Percentiles rank a stretch among this genome's conserved stretches.
Evolutionary conservation across 1,284 basidiomycete genomes (phyloP).

Genomic region (Moniliophthora roreri): DNA sequence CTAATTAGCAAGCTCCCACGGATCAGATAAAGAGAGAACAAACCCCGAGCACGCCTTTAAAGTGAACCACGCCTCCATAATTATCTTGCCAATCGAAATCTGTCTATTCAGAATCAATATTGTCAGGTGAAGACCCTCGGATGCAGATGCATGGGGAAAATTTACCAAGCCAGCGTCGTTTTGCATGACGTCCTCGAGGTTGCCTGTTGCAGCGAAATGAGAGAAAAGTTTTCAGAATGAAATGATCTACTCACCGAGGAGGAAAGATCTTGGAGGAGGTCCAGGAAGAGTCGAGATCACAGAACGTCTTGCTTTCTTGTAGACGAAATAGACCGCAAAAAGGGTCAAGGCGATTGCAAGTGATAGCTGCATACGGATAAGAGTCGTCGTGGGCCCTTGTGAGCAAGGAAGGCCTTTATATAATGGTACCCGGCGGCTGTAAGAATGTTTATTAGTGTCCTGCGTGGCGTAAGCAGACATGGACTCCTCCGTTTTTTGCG

Average conservation of each 20-base stretch:
- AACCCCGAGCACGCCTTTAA: slow-evolving; percentile 11
- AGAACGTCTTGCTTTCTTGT: slow-evolving; percentile 6
- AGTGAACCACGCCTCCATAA: slow-evolving; percentile 10
- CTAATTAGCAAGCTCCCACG: background rate
- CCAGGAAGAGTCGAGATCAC: slow-evolving; percentile 6
- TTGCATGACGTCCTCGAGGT: slow-evolving; percentile 7
- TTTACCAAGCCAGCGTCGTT: slow-evolving; percentile 8
- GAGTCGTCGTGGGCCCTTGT: no score
- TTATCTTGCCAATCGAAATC: slow-evolving; percentile 12
- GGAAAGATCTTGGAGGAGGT: slow-evolving; percentile 6
- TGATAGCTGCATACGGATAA: no score
- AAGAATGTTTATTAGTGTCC: no score
- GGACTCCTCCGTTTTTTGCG: no score
- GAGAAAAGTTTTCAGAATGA: background rate
- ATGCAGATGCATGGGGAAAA: background rate
- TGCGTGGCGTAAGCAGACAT: no score
- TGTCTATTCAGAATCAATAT: background rate
- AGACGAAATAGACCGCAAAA: slow-evolving; percentile 2
- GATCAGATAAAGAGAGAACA: background rate
- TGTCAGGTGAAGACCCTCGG: background rate
- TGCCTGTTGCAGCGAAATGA: slow-evolving; percentile 2
- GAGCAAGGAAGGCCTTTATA: no score
- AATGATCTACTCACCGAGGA: slow-evolving; percentile 1
- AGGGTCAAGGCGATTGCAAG: background rate
- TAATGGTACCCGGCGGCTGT: no score